Evolutionary conservation across 2,329 filamentous ascomycete species (phyloP).

Genomic region (Alternaria brassicicola): DNA sequence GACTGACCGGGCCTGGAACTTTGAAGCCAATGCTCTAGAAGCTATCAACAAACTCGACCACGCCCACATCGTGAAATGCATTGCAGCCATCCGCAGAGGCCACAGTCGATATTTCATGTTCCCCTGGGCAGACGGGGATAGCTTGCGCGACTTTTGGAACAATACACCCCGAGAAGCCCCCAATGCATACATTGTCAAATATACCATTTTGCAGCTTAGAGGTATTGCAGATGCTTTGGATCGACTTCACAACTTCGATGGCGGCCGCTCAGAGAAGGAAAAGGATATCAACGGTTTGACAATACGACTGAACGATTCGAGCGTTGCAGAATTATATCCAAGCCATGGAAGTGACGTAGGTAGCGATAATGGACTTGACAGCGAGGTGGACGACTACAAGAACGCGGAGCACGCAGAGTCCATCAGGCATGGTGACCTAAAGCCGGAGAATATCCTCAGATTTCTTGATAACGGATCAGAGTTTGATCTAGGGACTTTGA

Average conservation of each 20-base stretch:
- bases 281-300: neutral
- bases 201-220: slow-evolving; percentile 16
- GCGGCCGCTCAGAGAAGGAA: neutral
- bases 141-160: slow-evolving; percentile 20
- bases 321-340: neutral
- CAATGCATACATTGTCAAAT: neutral
- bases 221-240: slow-evolving; percentile 24
- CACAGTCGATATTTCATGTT: slow-evolving; percentile 30
- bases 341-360: neutral
- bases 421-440: slow-evolving; percentile 30
- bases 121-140: slow-evolving; percentile 24
- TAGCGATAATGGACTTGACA: neutral
- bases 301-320: neutral
- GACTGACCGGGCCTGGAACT: slow-evolving; percentile 16
- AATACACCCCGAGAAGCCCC: neutral
- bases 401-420: neutral
- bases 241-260: slow-evolving; percentile 13
- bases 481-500: slow-evolving; percentile 12
- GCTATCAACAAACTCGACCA: slow-evolving; percentile 22
- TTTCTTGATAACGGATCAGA: neutral
- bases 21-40: slow-evolving; percentile 14
- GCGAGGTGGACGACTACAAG: neutral
- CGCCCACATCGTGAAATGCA: slow-evolving; percentile 15
- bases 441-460: slow-evolving; percentile 32
- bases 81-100: slow-evolving; percentile 20